Conservation (phyloP, 192 early-diverging fungal species). For the Diversispora epigaea region DNA sequence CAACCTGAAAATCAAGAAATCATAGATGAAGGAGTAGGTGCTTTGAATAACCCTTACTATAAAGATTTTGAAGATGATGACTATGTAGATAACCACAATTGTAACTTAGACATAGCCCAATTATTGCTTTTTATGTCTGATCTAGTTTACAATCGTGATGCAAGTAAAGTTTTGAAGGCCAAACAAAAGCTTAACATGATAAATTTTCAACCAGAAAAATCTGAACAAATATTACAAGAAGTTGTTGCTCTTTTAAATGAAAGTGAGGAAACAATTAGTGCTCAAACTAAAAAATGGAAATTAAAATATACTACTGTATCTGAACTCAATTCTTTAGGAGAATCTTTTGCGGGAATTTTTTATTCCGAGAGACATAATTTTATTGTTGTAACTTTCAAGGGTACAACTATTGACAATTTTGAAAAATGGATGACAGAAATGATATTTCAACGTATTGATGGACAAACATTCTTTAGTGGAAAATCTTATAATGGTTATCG, state of each 20-base stretch:
- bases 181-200: conserved; percentile 31
- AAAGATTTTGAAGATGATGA: no score
- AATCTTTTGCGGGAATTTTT: conserved; percentile 53
- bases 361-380: conserved; percentile 44
- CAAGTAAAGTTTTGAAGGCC: conserved; percentile 41
- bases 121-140: conserved; percentile 46
- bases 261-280: conserved; percentile 41
- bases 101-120: conserved; percentile 45
- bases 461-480: conserved; percentile 46
- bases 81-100: no score
- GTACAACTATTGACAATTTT: conserved; percentile 51
- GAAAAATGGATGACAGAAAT: conserved; percentile 53
- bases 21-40: no score
- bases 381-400: conserved; percentile 53
- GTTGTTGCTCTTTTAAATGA: conserved; percentile 35
- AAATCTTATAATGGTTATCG: conserved; percentile 55
- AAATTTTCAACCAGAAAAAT: not conserved
- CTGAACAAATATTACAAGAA: not conserved
- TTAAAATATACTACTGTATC: conserved; percentile 46
- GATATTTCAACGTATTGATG: conserved; percentile 50
- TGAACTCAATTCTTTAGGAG: conserved; percentile 51
- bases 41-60: no score
- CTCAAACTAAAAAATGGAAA: conserved; percentile 32
- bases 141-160: conserved; percentile 49
- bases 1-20: no score